Evolutionary conservation across 371 early-diverging fungal species (phyloP).

Genomic region (Mortierella sp.): DNA sequence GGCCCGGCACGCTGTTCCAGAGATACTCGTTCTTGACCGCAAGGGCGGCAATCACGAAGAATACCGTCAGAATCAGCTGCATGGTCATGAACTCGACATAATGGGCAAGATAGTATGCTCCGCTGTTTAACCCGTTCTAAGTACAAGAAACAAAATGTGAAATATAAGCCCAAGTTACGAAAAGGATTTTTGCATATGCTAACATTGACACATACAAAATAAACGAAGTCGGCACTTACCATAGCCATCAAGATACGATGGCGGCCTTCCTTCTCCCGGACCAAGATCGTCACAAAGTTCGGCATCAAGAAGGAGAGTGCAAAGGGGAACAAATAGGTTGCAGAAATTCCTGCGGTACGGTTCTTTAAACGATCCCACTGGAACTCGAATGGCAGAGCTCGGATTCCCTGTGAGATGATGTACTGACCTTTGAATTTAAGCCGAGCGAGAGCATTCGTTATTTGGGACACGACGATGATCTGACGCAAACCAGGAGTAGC

Average conservation of each 20-base stretch:
- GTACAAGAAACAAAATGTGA: too few relatives aligned
- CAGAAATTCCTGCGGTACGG: not conserved
- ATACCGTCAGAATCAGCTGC: conserved; percentile 64
- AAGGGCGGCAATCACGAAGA: conserved; percentile 65
- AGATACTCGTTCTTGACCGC: conserved; percentile 68
- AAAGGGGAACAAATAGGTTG: conserved; percentile 30
- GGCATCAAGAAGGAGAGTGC: conserved; percentile 76
- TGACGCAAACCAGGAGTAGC: conserved; percentile 30
- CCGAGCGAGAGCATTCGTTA: conserved; percentile 23
- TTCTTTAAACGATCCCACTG: conserved; percentile 12
- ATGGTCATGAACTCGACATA: conserved; percentile 76
- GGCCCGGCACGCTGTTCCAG: conserved; percentile 66
- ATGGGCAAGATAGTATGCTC: conserved; percentile 70
- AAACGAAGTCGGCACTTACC: conserved; percentile 39
- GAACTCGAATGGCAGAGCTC: conserved; percentile 37
- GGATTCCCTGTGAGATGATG: conserved; percentile 39
- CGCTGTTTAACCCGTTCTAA: conserved; percentile 72
- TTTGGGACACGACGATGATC: conserved; percentile 32
- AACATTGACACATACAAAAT: not conserved
- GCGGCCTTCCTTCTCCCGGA: conserved; percentile 78
- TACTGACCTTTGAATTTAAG: conserved; percentile 33
- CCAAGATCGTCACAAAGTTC: conserved; percentile 74
- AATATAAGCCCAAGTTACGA: not conserved
- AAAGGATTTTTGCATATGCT: not conserved
- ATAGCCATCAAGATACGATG: conserved; percentile 81